Evolutionary conservation across 2,329 filamentous ascomycete species (phyloP).

Genomic region (Colletotrichum endophyticum): DNA sequence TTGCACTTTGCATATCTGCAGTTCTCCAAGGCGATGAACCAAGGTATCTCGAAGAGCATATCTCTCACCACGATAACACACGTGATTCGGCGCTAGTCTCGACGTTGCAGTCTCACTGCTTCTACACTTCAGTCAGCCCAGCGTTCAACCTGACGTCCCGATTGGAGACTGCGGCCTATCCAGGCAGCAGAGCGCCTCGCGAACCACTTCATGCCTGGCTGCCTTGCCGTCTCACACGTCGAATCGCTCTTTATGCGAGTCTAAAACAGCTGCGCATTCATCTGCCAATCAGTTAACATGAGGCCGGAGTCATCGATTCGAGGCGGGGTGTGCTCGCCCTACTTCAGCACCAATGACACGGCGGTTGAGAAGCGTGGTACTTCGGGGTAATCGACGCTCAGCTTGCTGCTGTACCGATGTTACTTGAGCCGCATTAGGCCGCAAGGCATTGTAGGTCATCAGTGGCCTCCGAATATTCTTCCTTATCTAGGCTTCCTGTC

Average conservation of each 20-base stretch:
- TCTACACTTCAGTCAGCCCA: slow-evolving; percentile 2
- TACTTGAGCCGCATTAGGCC: background rate
- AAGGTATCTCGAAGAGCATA: background rate
- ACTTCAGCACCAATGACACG: background rate
- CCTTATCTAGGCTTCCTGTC: background rate
- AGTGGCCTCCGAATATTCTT: background rate
- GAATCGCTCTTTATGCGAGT: background rate
- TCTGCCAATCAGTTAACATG: background rate
- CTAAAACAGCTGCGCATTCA: background rate
- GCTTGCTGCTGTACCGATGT: background rate
- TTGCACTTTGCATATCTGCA: background rate
- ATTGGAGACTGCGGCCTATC: background rate
- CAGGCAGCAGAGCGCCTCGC: slow-evolving; percentile 7
- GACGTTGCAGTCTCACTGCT: background rate
- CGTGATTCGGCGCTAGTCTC: background rate
- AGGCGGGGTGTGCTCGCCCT: background rate
- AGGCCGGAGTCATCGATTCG: background rate
- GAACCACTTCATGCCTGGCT: background rate
- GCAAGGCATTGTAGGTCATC: background rate
- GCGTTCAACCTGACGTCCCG: background rate
- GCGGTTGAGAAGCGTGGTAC: background rate
- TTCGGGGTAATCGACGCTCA: background rate
- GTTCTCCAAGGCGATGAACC: background rate
- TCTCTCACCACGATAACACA: background rate
- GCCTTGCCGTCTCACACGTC: slow-evolving; percentile 3